Conservation (phyloP, 208 protist genomes). For the Trypanosoma melophagium region DNA sequence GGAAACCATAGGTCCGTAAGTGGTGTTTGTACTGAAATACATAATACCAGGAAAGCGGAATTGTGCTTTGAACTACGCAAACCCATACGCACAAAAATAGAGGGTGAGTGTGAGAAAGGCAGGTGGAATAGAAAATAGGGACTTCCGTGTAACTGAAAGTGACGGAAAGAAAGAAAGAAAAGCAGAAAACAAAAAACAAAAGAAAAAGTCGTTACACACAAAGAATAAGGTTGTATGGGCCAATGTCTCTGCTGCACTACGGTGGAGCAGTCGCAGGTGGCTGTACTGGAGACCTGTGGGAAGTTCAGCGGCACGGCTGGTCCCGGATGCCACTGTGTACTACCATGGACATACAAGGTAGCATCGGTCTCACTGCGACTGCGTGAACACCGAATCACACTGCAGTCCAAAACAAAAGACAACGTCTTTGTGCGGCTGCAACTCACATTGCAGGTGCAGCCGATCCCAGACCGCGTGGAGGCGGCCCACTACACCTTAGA, state of each 20-base stretch:
- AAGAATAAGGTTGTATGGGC: no score
- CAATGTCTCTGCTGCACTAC: constrained; percentile 38
- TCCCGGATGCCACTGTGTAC: constrained; percentile 64
- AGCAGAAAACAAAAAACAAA: constrained; percentile 10
- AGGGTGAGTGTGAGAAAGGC: no score
- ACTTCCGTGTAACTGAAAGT: no score
- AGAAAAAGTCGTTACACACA: not conserved
- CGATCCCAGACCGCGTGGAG: constrained; percentile 38
- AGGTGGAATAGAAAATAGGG: no score
- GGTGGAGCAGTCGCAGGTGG: constrained; percentile 57
- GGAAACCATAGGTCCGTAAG: no score
- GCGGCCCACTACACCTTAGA: constrained; percentile 48
- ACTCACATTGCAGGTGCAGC: constrained; percentile 62
- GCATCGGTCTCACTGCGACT: constrained; percentile 44
- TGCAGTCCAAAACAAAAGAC: constrained; percentile 85
- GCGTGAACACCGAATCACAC: constrained; percentile 33
- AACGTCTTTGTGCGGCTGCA: constrained; percentile 77
- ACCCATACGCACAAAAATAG: no score
- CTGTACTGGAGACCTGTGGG: constrained; percentile 67
- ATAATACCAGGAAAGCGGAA: no score
- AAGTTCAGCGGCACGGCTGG: constrained; percentile 42
- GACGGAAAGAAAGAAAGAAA: constrained; percentile 2
- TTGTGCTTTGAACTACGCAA: no score
- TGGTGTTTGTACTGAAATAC: no score
- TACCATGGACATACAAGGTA: constrained; percentile 41